phyloP scores from a whole-genome alignment of 371 early-diverging fungal species.

The Rhizopus microsporus region DNA sequence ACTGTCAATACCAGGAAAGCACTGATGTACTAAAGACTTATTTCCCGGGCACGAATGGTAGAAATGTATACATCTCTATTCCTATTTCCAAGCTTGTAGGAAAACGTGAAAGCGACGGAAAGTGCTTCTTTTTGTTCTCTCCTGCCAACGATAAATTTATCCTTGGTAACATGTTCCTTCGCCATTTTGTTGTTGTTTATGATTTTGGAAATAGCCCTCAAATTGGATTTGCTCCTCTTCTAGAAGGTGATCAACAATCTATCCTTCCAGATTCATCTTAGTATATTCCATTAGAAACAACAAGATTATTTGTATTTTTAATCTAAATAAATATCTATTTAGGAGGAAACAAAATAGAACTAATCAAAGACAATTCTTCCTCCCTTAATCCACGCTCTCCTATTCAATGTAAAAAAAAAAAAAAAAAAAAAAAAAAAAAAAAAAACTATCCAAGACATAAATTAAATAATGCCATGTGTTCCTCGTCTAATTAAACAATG shows the following conservation, averaged over 20 bases:
- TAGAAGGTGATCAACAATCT: not conserved
- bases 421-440: no score
- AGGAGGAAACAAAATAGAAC: no score
- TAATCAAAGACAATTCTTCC: no score
- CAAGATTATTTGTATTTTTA: no score
- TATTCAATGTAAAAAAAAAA: no score
- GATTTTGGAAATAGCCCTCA: constrained; percentile 40
- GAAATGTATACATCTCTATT: constrained; percentile 1
- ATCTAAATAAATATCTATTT: no score
- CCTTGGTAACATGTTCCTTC: constrained; percentile 44
- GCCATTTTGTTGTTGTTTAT: constrained; percentile 41
- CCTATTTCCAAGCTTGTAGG: constrained; percentile 23
- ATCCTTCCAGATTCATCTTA: no score
- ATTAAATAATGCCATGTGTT: no score
- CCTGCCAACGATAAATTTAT: constrained; percentile 28
- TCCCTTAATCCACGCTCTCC: no score
- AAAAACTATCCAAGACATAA: no score
- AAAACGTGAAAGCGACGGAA: constrained; percentile 19
- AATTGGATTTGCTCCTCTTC: constrained; percentile 43
- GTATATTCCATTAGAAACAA: no score
- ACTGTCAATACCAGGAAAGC: constrained; percentile 26
- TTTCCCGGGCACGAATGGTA: constrained; percentile 16
- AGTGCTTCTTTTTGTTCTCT: constrained; percentile 34
- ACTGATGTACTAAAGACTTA: constrained; percentile 19
- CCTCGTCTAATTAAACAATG: no score